These are phyloP conservation scores for Beauveria pseudobassiana DNA, from an alignment of 2,329 filamentous ascomycete genomes.

Conservation along the genomic window DNA sequence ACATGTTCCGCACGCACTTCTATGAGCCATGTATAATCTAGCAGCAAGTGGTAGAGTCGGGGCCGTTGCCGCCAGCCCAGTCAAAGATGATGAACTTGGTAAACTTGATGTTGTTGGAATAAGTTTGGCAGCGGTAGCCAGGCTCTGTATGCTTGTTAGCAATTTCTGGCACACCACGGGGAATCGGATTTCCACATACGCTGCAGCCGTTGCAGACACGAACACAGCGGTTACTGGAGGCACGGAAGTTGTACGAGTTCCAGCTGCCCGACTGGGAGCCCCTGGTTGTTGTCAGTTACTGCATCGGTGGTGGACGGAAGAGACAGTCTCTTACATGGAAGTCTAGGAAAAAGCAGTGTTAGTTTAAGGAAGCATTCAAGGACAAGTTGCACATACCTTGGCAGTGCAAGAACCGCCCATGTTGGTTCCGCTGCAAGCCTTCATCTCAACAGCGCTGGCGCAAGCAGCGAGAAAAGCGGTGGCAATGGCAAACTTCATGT, in stretches of 20 bases:
- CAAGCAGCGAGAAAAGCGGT: conserved; percentile 6
- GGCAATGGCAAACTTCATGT: conserved; percentile 9
- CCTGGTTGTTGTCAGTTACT: not conserved
- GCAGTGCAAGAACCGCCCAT: conserved; percentile 8
- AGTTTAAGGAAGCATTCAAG: not conserved
- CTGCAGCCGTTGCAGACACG: conserved; percentile 11
- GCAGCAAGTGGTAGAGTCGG: conserved; percentile 12
- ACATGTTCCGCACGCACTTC: not conserved
- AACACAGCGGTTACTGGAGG: conserved; percentile 10
- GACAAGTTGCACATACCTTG: not conserved
- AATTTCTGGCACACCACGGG: not conserved
- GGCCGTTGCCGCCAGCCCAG: conserved; percentile 12
- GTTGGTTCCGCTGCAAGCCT: conserved; percentile 8
- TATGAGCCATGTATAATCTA: not conserved
- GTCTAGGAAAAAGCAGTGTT: not conserved
- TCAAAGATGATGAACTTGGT: conserved; percentile 14
- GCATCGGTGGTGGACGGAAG: not conserved
- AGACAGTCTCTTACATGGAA: not conserved
- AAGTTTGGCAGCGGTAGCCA: conserved; percentile 7
- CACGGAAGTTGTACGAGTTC: conserved; percentile 12
- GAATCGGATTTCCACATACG: not conserved
- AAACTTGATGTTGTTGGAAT: conserved; percentile 13
- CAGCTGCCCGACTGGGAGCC: conserved; percentile 8
- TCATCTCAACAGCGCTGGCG: conserved; percentile 12
- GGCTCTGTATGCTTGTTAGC: not conserved